Conservation (phyloP, 129 eudicot species). For the Escallonia herrerae region DNA sequence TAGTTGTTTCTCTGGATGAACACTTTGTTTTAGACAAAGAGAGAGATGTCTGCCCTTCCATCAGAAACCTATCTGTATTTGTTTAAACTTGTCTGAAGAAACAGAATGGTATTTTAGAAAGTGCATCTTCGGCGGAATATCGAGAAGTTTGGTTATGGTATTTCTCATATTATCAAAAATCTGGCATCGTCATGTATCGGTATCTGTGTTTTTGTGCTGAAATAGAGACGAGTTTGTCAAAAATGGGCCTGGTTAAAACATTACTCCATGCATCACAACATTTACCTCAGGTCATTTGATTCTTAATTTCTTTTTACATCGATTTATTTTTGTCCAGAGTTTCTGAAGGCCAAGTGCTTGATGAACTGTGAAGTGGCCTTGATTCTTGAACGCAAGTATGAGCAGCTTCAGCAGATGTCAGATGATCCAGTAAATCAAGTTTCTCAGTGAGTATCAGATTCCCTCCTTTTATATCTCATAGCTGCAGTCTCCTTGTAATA, state of each 20-base stretch:
- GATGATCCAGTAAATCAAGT: conserved; percentile 85
- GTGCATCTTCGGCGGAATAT: not conserved
- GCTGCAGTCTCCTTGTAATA: not conserved
- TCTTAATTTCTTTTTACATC: not conserved
- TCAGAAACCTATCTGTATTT: too few relatives aligned
- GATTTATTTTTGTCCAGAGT: conserved; percentile 40
- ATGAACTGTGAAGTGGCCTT: conserved; percentile 93
- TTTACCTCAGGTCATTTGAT: not conserved
- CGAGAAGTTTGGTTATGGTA: not conserved
- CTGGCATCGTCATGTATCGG: not conserved
- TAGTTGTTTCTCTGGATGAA: too few relatives aligned
- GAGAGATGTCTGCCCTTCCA: too few relatives aligned
- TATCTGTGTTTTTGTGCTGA: not conserved
- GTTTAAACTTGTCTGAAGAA: too few relatives aligned
- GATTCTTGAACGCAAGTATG: conserved; percentile 81
- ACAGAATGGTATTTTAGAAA: too few relatives aligned
- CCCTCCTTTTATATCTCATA: conserved; percentile 2
- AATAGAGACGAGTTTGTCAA: not conserved
- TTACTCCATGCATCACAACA: not conserved
- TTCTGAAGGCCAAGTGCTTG: conserved; percentile 92
- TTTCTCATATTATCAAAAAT: not conserved
- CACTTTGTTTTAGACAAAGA: too few relatives aligned
- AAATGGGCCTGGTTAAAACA: not conserved
- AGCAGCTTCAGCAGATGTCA: conserved; percentile 87
- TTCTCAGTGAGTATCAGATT: conserved; percentile 60